A percentile compares a stretch with the other conserved stretches of the same genome.
Conservation (phyloP, 2,329 filamentous ascomycete genomes). For the Geosmithia putterillii region DNA sequence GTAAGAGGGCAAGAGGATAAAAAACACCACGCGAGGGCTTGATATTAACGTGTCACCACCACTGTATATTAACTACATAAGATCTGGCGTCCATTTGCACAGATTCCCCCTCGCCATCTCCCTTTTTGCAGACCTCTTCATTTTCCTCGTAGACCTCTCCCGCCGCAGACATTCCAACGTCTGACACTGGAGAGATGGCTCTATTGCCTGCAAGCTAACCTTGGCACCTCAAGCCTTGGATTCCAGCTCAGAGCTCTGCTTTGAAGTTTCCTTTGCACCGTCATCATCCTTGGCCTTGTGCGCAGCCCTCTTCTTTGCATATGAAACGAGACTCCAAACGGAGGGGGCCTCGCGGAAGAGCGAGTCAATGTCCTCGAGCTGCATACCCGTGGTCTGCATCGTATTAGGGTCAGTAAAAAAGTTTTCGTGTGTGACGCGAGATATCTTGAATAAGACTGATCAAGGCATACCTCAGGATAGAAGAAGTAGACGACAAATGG, state of each 20-base stretch:
- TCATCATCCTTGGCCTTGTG: background rate
- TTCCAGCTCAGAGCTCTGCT: background rate
- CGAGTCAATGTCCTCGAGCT: constrained; percentile 30
- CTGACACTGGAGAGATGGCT: no score
- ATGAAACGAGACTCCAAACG: constrained; percentile 20
- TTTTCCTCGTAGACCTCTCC: no score
- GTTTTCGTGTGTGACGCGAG: background rate
- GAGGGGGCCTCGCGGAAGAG: constrained; percentile 26
- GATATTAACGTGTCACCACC: no score
- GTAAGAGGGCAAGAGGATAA: no score
- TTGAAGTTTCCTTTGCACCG: background rate
- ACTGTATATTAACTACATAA: no score
- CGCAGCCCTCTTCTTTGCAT: constrained; percentile 16
- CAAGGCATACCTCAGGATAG: constrained; percentile 22
- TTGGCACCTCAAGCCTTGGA: background rate
- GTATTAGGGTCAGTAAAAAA: background rate
- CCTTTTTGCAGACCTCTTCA: no score
- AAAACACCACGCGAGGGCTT: no score
- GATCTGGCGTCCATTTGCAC: no score
- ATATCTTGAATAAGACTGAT: background rate
- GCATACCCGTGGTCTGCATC: constrained; percentile 29
- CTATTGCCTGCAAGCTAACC: background rate
- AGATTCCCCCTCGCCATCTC: no score
- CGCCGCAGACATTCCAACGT: no score
- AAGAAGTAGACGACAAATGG: constrained; percentile 29